Base-by-base conservation (phyloP, 768 basidiomycete species). In the Inosperma sp. region DNA sequence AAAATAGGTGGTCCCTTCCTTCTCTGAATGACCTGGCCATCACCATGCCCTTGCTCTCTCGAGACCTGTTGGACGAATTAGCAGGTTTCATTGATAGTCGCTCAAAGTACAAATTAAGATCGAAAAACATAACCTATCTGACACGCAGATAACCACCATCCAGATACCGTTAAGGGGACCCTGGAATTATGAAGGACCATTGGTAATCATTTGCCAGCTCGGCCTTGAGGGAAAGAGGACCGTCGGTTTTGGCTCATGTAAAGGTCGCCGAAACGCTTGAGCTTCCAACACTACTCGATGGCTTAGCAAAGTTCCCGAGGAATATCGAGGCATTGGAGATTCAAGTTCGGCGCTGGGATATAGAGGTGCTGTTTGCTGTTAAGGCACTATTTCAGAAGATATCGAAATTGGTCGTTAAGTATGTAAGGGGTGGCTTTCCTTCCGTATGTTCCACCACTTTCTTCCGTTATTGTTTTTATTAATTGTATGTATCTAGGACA, bases 361-460 rank as follows among this genome's bases (percentile, higher is more conserved):
- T 64, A 2, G 68, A 69, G 51, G 49, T 68, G 6, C 52, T 68
- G 8, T 69, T 63, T 33, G 68, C 68, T 0, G 56, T 65, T 9
- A 59, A 61, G 13, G 40, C 59, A 2, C 47, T 69, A 1, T 69
- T 68, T 40, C 51, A 51, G 2, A 36, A 43, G 0, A 58, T 64
- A 4, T 9, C n/a, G 5, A 42, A 23, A 21, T 42, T 69, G 25
- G 53, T 61, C 4, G 51, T 69, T 5, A 48, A 60, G 10, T 66
- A 60, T 44, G 64, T 63, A 0, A 57, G 49, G 23, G 64, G 63
- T 1, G 35, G 27, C 4, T 49, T 67, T 3, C 52, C 58, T 16
- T 59, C 57, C 42, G 68, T 69, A 49, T 19, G 61, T 57, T 39
- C n/a, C 5, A 7, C 46, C 30, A 31, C 16, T 27, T 44, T 19